These are phyloP conservation scores for Curvularia hawaiiensis DNA, from an alignment of 2,329 filamentous ascomycete genomes.

Conservation along the genomic window DNA sequence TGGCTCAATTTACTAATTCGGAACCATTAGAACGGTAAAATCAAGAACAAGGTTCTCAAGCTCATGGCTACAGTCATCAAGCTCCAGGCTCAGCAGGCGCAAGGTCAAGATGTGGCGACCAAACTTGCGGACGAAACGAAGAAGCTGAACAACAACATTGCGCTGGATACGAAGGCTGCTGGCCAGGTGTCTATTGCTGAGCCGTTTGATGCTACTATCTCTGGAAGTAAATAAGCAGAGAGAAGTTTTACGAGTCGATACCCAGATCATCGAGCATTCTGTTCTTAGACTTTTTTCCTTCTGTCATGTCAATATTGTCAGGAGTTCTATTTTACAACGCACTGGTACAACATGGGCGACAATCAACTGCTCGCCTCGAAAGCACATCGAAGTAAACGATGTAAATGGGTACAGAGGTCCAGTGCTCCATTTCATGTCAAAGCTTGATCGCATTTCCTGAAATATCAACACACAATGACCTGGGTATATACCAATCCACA, in stretches of 20 bases:
- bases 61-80: constrained; percentile 58
- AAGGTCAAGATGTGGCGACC: constrained; percentile 55
- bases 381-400: neutral
- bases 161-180: constrained; percentile 54
- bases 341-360: neutral
- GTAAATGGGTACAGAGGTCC: neutral
- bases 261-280: neutral
- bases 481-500: constrained; percentile 2
- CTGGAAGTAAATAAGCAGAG: constrained; percentile 16
- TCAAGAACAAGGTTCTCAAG: constrained; percentile 67
- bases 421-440: neutral
- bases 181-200: constrained; percentile 51
- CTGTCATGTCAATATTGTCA: neutral
- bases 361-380: neutral
- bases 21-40: constrained; percentile 57
- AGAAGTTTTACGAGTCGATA: neutral
- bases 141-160: constrained; percentile 61
- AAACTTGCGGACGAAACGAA: constrained; percentile 55
- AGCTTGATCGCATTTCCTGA: neutral
- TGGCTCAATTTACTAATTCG: neutral
- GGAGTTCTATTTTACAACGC: neutral
- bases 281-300: neutral
- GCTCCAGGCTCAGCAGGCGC: constrained; percentile 59
- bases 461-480: neutral
- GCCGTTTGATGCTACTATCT: constrained; percentile 37